Percentiles rank a stretch among this genome's conserved stretches.
phyloP scores from a whole-genome alignment of 305 asterid genomes.

The Plantago coronopus region DNA sequence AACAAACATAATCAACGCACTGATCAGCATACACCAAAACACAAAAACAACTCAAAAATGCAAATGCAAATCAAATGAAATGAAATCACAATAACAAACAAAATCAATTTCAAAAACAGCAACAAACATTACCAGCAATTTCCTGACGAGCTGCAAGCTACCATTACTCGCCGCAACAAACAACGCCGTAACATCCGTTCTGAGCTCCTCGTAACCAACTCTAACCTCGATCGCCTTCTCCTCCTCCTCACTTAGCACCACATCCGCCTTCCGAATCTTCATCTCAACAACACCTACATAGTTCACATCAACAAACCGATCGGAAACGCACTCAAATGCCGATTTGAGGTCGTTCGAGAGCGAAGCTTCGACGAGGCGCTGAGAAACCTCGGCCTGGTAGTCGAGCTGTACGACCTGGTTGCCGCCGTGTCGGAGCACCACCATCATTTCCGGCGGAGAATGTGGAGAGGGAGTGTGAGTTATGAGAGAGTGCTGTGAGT shows the following conservation, averaged over 20 bases:
- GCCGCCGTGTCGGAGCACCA: slow-evolving; percentile 32
- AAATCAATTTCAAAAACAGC: background rate
- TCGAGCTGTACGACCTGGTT: slow-evolving; percentile 72
- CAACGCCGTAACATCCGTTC: slow-evolving; percentile 70
- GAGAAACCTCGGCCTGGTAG: slow-evolving; percentile 66
- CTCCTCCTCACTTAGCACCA: slow-evolving; percentile 51
- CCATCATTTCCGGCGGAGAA: slow-evolving; percentile 28
- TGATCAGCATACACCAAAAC: background rate
- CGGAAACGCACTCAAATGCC: slow-evolving; percentile 48
- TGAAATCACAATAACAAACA: background rate
- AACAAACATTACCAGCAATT: slow-evolving; percentile 46
- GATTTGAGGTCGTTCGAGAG: slow-evolving; percentile 47
- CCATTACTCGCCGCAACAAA: slow-evolving; percentile 66
- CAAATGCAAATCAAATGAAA: background rate
- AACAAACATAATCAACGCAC: background rate
- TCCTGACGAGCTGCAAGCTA: slow-evolving; percentile 49
- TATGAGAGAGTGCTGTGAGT: background rate
- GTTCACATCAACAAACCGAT: slow-evolving; percentile 73
- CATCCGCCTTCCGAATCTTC: slow-evolving; percentile 52
- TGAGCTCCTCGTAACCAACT: slow-evolving; percentile 52
- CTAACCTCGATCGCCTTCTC: slow-evolving; percentile 50
- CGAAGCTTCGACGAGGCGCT: slow-evolving; percentile 59
- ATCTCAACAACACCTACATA: slow-evolving; percentile 58
- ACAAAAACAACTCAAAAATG: background rate
- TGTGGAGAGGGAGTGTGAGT: slow-evolving; percentile 1